Evolutionary conservation across 768 basidiomycete genomes (phyloP).

Genomic region (Cyclocybe cylindracea): DNA sequence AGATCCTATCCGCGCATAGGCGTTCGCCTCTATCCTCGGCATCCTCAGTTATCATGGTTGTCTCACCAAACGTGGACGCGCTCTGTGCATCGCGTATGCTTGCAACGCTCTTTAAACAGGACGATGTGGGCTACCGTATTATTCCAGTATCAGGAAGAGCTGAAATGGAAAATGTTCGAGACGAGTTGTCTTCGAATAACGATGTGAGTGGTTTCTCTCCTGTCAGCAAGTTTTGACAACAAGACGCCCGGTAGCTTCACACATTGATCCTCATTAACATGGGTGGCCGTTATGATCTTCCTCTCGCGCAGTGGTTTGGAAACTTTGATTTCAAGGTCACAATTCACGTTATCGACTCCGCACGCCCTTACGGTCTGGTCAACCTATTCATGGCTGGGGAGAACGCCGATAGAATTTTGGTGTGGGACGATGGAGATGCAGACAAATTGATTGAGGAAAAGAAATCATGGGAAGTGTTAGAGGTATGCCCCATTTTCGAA

Average conservation of each 20-base stretch:
- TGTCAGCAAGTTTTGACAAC: not conserved
- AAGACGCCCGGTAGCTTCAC: conserved; percentile 56
- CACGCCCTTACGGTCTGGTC: conserved; percentile 84
- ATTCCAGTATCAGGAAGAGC: conserved; percentile 87
- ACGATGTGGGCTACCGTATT: conserved; percentile 89
- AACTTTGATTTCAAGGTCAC: conserved; percentile 61
- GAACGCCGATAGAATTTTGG: conserved; percentile 70
- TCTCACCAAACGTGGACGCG: conserved; percentile 90
- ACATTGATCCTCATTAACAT: conserved; percentile 92
- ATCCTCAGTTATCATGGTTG: conserved; percentile 82
- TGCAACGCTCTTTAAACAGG: conserved; percentile 85
- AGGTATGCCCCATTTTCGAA: conserved; percentile 50
- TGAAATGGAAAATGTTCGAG: conserved; percentile 66
- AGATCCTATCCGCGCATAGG: conserved; percentile 70
- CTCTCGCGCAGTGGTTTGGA: conserved; percentile 75
- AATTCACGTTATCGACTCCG: conserved; percentile 94
- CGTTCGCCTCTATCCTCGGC: conserved; percentile 77
- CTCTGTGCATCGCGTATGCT: conserved; percentile 91
- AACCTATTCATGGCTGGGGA: conserved; percentile 79
- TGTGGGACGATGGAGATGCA: conserved; percentile 93
- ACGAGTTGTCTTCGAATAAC: conserved; percentile 62
- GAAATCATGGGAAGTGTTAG: conserved; percentile 82
- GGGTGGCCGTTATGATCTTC: conserved; percentile 85
- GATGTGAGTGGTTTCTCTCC: conserved; percentile 48
- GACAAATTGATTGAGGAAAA: conserved; percentile 69